Evolutionary conservation across 768 basidiomycete species (phyloP), one percentile per base, ranked within the genome.

Genomic region (Russula virescens): DNA sequence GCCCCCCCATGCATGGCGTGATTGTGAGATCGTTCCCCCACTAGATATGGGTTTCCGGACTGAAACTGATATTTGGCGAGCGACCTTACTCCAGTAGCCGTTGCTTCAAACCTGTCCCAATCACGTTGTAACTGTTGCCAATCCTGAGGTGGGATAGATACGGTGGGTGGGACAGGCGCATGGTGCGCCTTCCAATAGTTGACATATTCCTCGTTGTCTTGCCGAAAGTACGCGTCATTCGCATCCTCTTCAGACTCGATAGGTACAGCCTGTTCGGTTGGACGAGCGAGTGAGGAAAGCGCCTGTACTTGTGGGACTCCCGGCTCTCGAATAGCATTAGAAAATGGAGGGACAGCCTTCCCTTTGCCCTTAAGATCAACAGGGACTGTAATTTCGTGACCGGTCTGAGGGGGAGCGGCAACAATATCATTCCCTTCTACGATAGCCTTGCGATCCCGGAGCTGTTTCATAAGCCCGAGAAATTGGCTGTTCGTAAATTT

Each of bases 401-500:
- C 42, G 62, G 54, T 26, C 64, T 60, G 42, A 77, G 77, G 55
- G 51, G 48, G 34, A 48, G 66, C 31, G 61, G 81, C 75, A 13
- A 95, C 88, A 73, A 97, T 83, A 55, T 86, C 74, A 69, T 94
- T 86, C 21, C 88, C 90, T 52, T 89, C 85, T 2, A 96, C 86
- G 18, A 86, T 79, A 45, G 92, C 79, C 69, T 88, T 82, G 9
- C 86, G 83, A 73, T 94, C 94, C 43, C 91, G 79, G 59, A 97
- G 75, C 72, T 91, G 85, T 55, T 81, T 83, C 94, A 97, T 96
- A 28, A 97, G 79, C 23, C 80, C 80, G 79, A 97, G 78, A 71
- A 97, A 97, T 62, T 83, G 80, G 72, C 91, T 93, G 35, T 91
- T 82, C 73, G 84, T 80, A 69, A 97, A 94, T 72, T 96, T 97